These are phyloP conservation scores for Penicillium cosmopolitanum DNA, from an alignment of 495 filamentous ascomycete genomes.

Conservation along the genomic window DNA sequence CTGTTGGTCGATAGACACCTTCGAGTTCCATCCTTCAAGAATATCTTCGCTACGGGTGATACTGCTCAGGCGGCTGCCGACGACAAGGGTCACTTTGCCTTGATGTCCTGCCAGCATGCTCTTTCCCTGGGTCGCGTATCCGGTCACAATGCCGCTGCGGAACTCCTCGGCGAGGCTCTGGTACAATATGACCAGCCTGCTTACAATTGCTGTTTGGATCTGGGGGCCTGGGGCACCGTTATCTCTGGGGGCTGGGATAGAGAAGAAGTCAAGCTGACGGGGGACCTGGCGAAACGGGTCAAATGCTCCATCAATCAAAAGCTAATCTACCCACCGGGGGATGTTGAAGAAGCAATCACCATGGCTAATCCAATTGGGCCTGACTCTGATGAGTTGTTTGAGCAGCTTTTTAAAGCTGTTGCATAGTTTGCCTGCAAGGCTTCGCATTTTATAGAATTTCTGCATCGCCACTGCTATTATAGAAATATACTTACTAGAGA, in stretches of 20 bases:
- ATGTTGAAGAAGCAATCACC: conserved; percentile 20
- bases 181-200: conserved; percentile 13
- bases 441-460: neutral
- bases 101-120: conserved; percentile 43
- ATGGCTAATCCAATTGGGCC: conserved; percentile 20
- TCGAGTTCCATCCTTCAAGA: conserved; percentile 12
- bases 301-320: conserved; percentile 21
- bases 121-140: conserved; percentile 31
- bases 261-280: conserved; percentile 13
- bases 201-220: conserved; percentile 18
- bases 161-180: conserved; percentile 17
- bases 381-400: conserved; percentile 20
- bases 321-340: conserved; percentile 17
- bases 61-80: conserved; percentile 22
- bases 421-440: conserved; percentile 9
- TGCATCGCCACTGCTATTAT: neutral
- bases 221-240: conserved; percentile 16
- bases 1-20: conserved; percentile 21
- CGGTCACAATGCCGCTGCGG: conserved; percentile 36
- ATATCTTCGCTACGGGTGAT: conserved; percentile 26
- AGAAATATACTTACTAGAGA: neutral
- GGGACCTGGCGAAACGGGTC: conserved; percentile 14
- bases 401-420: conserved; percentile 16
- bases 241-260: conserved; percentile 15
- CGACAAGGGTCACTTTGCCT: conserved; percentile 14